These are phyloP conservation scores for Penicillium hordei DNA, from an alignment of 2,329 filamentous ascomycete species.

Conservation along the genomic window DNA sequence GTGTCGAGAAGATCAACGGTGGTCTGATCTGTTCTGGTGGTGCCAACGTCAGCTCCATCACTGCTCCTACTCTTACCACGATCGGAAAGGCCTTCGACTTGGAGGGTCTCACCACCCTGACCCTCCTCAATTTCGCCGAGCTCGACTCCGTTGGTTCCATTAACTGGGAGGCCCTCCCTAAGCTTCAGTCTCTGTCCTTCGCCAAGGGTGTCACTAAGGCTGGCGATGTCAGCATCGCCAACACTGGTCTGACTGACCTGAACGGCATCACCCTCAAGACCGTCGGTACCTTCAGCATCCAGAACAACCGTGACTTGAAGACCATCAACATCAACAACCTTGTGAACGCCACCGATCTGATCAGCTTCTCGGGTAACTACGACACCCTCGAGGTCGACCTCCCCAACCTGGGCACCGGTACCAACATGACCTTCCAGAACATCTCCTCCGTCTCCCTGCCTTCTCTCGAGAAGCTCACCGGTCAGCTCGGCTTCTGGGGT, in stretches of 20 bases:
- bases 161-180: constrained; percentile 69
- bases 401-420: constrained; percentile 73
- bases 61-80: constrained; percentile 59
- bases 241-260: constrained; percentile 79
- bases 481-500: constrained; percentile 79
- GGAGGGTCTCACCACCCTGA: constrained; percentile 66
- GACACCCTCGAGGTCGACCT: constrained; percentile 69
- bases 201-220: constrained; percentile 66
- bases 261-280: constrained; percentile 75
- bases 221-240: constrained; percentile 69
- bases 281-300: constrained; percentile 74
- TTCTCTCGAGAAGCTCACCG: constrained; percentile 69
- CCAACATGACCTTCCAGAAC: constrained; percentile 80
- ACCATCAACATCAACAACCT: constrained; percentile 72
- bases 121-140: constrained; percentile 63
- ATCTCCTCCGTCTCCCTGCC: constrained; percentile 72
- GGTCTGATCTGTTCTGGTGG: constrained; percentile 54
- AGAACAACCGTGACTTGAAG: constrained; percentile 83
- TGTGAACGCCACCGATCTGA: constrained; percentile 66
- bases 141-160: constrained; percentile 68
- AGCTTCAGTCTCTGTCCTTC: constrained; percentile 61
- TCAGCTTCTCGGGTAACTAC: constrained; percentile 81
- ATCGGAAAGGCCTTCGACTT: constrained; percentile 73
- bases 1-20: constrained; percentile 60
- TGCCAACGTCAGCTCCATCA: constrained; percentile 64